Evolutionary conservation across 2,329 filamentous ascomycete species (phyloP).

Genomic region (Penicillium hordei): DNA sequence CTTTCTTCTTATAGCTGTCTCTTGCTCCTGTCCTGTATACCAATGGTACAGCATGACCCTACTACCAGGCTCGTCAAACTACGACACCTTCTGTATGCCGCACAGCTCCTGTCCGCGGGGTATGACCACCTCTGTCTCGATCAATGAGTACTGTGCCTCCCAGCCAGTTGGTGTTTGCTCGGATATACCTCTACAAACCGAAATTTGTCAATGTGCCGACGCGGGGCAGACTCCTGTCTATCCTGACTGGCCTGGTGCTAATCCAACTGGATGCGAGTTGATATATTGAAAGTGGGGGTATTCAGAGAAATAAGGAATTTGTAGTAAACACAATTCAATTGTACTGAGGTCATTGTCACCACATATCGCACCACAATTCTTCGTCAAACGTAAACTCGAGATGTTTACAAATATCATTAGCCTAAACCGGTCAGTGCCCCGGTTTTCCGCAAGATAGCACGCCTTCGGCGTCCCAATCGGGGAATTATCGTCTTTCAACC

Average conservation of each 20-base stretch:
- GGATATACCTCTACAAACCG: conserved; percentile 10
- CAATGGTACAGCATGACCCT: conserved; percentile 27
- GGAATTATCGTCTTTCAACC: conserved; percentile 8
- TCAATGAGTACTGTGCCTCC: conserved; percentile 23
- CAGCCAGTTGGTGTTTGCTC: conserved; percentile 13
- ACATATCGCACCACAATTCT: not conserved
- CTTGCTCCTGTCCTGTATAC: conserved; percentile 23
- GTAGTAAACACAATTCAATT: not conserved
- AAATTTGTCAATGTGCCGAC: conserved; percentile 20
- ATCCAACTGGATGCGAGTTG: conserved; percentile 23
- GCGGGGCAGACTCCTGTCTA: conserved; percentile 23
- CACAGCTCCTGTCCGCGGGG: conserved; percentile 23
- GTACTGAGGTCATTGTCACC: not conserved
- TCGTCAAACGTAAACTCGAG: not conserved
- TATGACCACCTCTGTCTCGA: conserved; percentile 24
- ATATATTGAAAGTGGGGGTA: not conserved
- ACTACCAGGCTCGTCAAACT: conserved; percentile 2
- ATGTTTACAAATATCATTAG: conserved; percentile 1
- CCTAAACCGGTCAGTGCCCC: not conserved
- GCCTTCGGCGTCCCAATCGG: conserved; percentile 16
- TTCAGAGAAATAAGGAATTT: not conserved
- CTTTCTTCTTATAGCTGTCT: conserved; percentile 16
- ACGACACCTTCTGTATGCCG: conserved; percentile 29
- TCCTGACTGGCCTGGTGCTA: conserved; percentile 16
- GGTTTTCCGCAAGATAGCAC: not conserved